These are phyloP conservation scores for Dactylellina parvicollis DNA, from an alignment of 2,329 filamentous ascomycete genomes.

Conservation along the genomic window DNA sequence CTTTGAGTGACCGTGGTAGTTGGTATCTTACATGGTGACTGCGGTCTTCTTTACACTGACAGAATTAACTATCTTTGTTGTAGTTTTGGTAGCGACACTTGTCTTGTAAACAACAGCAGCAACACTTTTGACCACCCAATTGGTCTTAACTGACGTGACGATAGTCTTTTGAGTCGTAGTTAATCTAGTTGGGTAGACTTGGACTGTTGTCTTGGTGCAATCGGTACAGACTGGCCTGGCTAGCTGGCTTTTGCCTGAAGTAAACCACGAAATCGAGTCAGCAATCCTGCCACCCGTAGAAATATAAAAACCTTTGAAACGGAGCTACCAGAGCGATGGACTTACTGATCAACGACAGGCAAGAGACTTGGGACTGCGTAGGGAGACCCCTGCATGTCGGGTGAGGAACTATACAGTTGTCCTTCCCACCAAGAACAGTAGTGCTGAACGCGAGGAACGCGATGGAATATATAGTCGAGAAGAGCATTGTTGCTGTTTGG, in stretches of 20 bases:
- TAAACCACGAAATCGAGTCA: not conserved
- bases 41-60: not conserved
- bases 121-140: not conserved
- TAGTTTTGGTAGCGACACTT: slow-evolving; percentile 8
- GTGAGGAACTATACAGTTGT: slow-evolving; percentile 26
- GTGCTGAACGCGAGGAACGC: slow-evolving; percentile 21
- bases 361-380: not conserved
- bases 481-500: slow-evolving; percentile 13
- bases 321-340: not conserved
- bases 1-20: not conserved
- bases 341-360: slow-evolving; percentile 25
- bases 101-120: slow-evolving; percentile 1
- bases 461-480: slow-evolving; percentile 17
- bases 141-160: not conserved
- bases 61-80: not conserved
- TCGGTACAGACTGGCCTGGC: slow-evolving; percentile 9
- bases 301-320: not conserved
- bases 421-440: slow-evolving; percentile 12
- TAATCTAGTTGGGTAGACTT: not conserved
- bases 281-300: not conserved
- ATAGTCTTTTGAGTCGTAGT: slow-evolving; percentile 1
- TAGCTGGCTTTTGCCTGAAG: not conserved
- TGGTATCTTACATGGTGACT: slow-evolving; percentile 5
- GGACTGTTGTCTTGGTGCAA: slow-evolving; percentile 1
- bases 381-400: not conserved